Evolutionary conservation across 1,139 yeast species (phyloP).

Genomic region (Yamadazyma sp.): DNA sequence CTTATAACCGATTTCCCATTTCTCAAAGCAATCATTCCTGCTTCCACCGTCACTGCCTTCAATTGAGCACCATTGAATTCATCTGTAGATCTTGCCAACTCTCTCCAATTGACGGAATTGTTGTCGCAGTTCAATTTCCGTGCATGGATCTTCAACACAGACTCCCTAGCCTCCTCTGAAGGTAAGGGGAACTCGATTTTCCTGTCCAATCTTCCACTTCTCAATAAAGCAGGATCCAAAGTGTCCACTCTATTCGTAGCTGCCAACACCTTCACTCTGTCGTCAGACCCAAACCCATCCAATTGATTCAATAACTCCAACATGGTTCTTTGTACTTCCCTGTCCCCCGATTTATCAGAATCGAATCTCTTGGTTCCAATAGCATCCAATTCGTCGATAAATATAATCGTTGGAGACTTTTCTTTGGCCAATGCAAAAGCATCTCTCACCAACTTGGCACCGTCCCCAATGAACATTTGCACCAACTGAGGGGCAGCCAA

Average conservation of each 20-base stretch:
- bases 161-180: constrained; percentile 94
- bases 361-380: constrained; percentile 98
- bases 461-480: constrained; percentile 99
- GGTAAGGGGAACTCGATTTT: constrained; percentile 98
- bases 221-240: constrained; percentile 91
- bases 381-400: constrained; percentile 97
- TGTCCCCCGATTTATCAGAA: constrained; percentile 95
- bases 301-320: constrained; percentile 93
- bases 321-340: constrained; percentile 99
- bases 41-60: constrained; percentile 97
- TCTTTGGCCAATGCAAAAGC: constrained; percentile 99
- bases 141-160: constrained; percentile 93
- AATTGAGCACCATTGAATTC: constrained; percentile 98
- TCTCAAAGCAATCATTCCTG: constrained; percentile 98
- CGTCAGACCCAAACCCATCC: constrained; percentile 98
- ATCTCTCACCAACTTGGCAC: constrained; percentile 96
- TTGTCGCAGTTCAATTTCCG: constrained; percentile 94
- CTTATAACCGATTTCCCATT: constrained; percentile 89
- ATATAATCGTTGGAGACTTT: constrained; percentile 96
- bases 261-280: constrained; percentile 93
- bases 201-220: constrained; percentile 97
- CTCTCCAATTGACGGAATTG: constrained; percentile 90
- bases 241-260: constrained; percentile 99
- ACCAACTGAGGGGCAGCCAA: constrained; percentile 98
- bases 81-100: constrained; percentile 94